Base-by-base conservation (phyloP, 1,284 basidiomycete genomes). In the Fistulina hepatica region DNA sequence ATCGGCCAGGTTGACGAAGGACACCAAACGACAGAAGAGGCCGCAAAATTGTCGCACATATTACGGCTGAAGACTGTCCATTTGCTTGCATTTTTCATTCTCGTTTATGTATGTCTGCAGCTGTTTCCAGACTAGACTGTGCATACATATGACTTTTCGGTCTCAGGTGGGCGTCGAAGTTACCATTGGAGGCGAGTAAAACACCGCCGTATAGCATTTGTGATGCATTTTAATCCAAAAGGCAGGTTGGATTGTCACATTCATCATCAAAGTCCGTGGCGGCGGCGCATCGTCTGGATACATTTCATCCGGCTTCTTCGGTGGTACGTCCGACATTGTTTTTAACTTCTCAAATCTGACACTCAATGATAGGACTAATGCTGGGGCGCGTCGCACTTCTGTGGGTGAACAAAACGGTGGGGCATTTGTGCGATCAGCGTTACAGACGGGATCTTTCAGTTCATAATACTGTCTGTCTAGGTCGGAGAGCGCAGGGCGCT, bases 51-150 rank as follows among this genome's bases (percentile, higher is more conserved):
- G 9, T 79, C 80, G 48, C 68, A 76, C 45, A 75, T 81, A 27
- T 46, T 80, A 41, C 54, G 60, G 13, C 59, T 67, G 17, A 65
- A 60, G 37, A 57, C 64, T 6, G 69, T 81, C 2, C 74, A 81
- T 47, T 51, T 70, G 24, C 55, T 81, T n/a, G 72, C 77, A 0
- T 56, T 76, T 33, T 82, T 76, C 53, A 61, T 71, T 15, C 58
- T 78, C 20, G 67, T 47, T 11, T 39, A 47, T 16, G 75, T 81
- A 25, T 77, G 78, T 2, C 63, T 73, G 0, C 76, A 80, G 47
- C 76, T 78, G 1, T 75, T 75, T 0, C 65, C 76, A 33, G 76
- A 74, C 46, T n/a, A n/a, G n/a, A n/a, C n/a, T n/a, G n/a, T n/a
- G n/a, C n/a, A n/a, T n/a, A n/a, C n/a, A n/a, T n/a, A n/a, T n/a